Percentiles rank a stretch among this genome's conserved stretches.
Conservation (phyloP, 164 flowering plant species). For the Liquidambar formosana region DNA sequence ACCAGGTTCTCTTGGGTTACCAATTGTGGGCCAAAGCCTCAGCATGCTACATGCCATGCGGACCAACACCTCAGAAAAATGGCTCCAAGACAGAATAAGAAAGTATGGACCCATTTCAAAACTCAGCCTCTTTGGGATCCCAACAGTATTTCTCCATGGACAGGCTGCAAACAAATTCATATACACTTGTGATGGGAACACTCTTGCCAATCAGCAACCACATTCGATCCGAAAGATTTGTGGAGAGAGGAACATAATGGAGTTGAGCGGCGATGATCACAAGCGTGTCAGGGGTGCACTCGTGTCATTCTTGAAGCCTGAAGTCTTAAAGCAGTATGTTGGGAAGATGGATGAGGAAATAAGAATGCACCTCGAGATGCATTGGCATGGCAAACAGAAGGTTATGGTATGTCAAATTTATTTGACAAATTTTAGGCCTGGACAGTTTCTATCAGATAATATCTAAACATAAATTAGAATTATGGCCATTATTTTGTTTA, state of each 20-base stretch:
- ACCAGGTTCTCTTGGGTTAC: constrained; percentile 46
- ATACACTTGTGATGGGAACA: constrained; percentile 21
- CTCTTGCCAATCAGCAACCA: constrained; percentile 20
- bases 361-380: constrained; percentile 29
- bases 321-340: constrained; percentile 37
- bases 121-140: constrained; percentile 35
- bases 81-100: constrained; percentile 24
- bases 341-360: constrained; percentile 39
- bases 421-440: too few relatives aligned
- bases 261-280: constrained; percentile 42
- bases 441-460: too few relatives aligned
- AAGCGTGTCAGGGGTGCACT: constrained; percentile 35
- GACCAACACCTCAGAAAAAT: constrained; percentile 36
- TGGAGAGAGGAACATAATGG: constrained; percentile 31
- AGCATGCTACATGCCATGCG: constrained; percentile 28
- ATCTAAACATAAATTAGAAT: too few relatives aligned
- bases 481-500: too few relatives aligned
- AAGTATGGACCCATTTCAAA: constrained; percentile 43
- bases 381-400: constrained; percentile 39
- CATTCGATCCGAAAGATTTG: constrained; percentile 22
- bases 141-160: constrained; percentile 39
- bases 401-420: constrained; percentile 29
- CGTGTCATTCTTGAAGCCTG: constrained; percentile 37
- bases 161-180: constrained; percentile 45
- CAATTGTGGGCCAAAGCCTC: constrained; percentile 42